Conservation (phyloP, 768 basidiomycete genomes). For the Lactifluus rugatus region DNA sequence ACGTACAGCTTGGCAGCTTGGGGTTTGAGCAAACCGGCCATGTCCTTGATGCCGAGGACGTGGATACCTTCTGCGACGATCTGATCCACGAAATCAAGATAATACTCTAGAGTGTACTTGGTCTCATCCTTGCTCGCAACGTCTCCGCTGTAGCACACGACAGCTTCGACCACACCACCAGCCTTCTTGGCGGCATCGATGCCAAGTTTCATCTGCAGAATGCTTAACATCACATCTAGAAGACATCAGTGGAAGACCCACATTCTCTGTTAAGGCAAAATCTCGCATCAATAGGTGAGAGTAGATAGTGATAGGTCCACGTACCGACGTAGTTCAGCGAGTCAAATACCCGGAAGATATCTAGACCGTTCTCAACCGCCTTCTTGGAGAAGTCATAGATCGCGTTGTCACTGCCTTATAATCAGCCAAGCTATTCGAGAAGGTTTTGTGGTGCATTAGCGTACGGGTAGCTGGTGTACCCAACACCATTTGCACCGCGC, state of each 20-base stretch:
- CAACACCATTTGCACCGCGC: constrained; percentile 97
- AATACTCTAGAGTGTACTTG: constrained; percentile 97
- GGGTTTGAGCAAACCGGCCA: constrained; percentile 96
- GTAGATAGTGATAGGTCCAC: constrained; percentile 21
- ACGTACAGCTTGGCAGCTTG: constrained; percentile 82
- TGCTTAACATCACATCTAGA: background rate
- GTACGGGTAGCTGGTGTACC: constrained; percentile 96
- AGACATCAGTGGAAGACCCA: constrained; percentile 26
- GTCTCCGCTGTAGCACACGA: constrained; percentile 97
- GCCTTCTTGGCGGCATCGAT: constrained; percentile 99
- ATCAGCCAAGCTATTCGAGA: background rate
- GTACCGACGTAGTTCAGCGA: constrained; percentile 96
- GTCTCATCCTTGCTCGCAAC: constrained; percentile 89
- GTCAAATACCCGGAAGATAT: constrained; percentile 99
- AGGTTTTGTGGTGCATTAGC: constrained; percentile 47
- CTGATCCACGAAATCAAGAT: constrained; percentile 90
- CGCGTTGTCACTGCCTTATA: constrained; percentile 70
- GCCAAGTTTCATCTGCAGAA: constrained; percentile 79
- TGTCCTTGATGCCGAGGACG: constrained; percentile 96
- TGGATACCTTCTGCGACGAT: constrained; percentile 94
- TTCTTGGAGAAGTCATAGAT: constrained; percentile 99
- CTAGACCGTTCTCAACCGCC: constrained; percentile 98
- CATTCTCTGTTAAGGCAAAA: constrained; percentile 48
- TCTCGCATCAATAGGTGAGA: background rate
- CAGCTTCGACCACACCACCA: constrained; percentile 95